Base-by-base conservation (phyloP, 129 eudicot species). In the Calendula officinalis region DNA sequence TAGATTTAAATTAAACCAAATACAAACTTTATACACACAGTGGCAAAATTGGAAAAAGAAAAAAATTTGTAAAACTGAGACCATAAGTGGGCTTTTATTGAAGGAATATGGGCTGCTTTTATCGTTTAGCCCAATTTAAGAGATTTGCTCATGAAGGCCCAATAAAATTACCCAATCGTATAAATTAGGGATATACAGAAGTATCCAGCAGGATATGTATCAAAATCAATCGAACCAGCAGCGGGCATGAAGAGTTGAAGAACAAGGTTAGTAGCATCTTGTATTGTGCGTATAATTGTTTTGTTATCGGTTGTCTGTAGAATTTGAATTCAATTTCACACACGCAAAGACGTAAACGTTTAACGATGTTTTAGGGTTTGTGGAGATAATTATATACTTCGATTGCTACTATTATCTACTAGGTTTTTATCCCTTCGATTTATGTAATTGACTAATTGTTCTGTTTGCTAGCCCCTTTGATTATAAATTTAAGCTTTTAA, bases 191-290 rank as follows among this genome's bases (percentile, higher is more conserved):
- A 30, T 59, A 56, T 50, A 30, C 57, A 36, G 67, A 38, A 45
- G 47, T 48, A 40, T 42, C 72, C n/a, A 8, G 38, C 32, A 27
- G 38, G 44, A 41, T 6, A 44, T n/a, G 5, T 13, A 22, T 22
- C 30, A 9, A 55, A 67, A 15, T 34, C 50, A 22, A 47, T 69
- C 74, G 45, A 50, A 70, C 9, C 44, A 11, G 30, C 1, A 8
- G 36, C 61, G 75, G 48, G 34, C 68, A 50, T 40, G 33, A 39
- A 49, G 61, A 32, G 44, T 38, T 70, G 60, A 48, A 42, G 44
- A 40, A 49, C 61, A 39, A 60, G 75, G 75, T 70, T 70, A 50
- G 68, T 60, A 53, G 40, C 48, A 16, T 16, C 38, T 10, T 32
- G 3, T n/a, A 53, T 67, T 54, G 9, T 2, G 32, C 33, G 3